Percentiles rank a stretch among this genome's conserved stretches.
Conservation (phyloP, 768 basidiomycete genomes). For the Boletus huronensis region DNA sequence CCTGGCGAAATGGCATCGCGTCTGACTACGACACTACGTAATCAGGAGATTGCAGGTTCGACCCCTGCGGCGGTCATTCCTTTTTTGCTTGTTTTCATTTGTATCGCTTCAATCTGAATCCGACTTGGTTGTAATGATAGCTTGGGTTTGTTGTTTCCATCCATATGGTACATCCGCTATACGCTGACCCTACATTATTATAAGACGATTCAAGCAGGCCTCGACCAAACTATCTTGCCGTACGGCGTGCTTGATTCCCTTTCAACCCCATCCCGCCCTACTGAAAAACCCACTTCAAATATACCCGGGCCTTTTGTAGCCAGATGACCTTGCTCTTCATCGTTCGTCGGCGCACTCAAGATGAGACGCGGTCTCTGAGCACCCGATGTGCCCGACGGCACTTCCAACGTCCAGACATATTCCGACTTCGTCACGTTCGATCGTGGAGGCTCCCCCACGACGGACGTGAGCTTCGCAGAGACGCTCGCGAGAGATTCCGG, state of each 20-base stretch:
- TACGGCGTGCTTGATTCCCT: conserved; percentile 43
- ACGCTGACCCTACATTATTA: background rate
- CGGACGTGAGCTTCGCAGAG: conserved; percentile 42
- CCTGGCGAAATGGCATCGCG: conserved; percentile 94
- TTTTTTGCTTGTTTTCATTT: background rate
- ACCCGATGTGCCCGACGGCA: conserved; percentile 18
- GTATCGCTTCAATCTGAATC: background rate
- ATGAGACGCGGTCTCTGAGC: conserved; percentile 31
- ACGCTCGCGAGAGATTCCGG: conserved; percentile 28
- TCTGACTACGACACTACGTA: conserved; percentile 68
- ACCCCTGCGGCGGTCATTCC: conserved; percentile 50
- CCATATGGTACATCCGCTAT: too few relatives aligned
- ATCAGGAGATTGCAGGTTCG: conserved; percentile 95
- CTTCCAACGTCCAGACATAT: conserved; percentile 44
- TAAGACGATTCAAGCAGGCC: background rate
- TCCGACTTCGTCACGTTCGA: conserved; percentile 21
- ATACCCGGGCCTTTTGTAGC: conserved; percentile 35
- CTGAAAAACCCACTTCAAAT: conserved; percentile 52
- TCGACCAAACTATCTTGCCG: conserved; percentile 46
- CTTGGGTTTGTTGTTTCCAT: background rate
- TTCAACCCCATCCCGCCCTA: conserved; percentile 30
- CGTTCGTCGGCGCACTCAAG: conserved; percentile 34
- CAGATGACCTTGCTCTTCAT: conserved; percentile 35
- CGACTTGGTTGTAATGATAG: background rate
- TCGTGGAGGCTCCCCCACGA: conserved; percentile 43